Evolutionary conservation across 1,284 basidiomycete species (phyloP).

Genomic region (Wolfiporia cocos): DNA sequence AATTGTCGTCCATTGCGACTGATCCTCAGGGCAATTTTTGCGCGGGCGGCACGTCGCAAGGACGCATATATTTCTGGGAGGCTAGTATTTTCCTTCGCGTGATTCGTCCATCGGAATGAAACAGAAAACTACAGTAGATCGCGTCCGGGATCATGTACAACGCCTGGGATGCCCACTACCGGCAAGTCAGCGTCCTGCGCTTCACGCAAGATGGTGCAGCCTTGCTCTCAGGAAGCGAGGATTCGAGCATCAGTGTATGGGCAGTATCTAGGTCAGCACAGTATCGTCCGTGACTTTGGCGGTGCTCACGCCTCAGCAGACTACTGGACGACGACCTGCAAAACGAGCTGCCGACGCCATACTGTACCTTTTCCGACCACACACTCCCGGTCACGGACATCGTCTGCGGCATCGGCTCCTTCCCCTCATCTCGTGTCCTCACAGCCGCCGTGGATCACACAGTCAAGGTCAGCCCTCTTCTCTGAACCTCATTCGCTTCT

Average conservation of each 20-base stretch:
- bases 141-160: conserved; percentile 86
- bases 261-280: conserved; percentile 60
- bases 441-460: conserved; percentile 86
- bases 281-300: not conserved
- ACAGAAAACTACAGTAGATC: conserved; percentile 46
- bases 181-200: conserved; percentile 74
- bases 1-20: conserved; percentile 72
- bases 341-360: conserved; percentile 69
- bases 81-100: conserved; percentile 35
- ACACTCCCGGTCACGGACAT: conserved; percentile 87
- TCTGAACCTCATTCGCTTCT: conserved; percentile 8
- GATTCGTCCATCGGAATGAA: conserved; percentile 8
- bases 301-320: conserved; percentile 28
- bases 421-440: conserved; percentile 74
- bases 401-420: conserved; percentile 70
- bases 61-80: conserved; percentile 95
- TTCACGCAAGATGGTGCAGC: conserved; percentile 82
- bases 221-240: conserved; percentile 84
- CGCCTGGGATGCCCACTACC: conserved; percentile 94
- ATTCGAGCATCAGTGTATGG: conserved; percentile 88
- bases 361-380: conserved; percentile 84
- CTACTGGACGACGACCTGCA: conserved; percentile 66
- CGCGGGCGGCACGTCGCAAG: conserved; percentile 84
- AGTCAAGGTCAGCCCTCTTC: conserved; percentile 57
- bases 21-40: conserved; percentile 74